phyloP scores from a whole-genome alignment of 441 rosid species.

The Pelargonium myrrhifolium region DNA sequence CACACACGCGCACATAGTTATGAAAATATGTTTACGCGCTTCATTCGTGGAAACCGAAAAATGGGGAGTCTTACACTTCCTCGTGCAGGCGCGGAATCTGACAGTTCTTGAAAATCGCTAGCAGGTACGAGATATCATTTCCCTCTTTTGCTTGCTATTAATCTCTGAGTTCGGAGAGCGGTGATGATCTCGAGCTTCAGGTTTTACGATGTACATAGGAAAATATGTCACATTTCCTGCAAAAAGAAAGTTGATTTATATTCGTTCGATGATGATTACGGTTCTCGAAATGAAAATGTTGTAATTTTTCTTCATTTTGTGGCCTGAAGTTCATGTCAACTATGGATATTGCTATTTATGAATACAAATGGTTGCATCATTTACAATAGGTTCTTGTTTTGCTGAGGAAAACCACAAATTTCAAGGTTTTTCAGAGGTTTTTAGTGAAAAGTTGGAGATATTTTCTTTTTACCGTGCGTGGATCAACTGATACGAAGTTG shows the following conservation, averaged over 20 bases:
- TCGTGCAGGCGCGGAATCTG: not conserved
- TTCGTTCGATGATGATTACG: not conserved
- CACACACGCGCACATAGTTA: not conserved
- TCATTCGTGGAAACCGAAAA: not conserved
- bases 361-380: not conserved
- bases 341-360: not conserved
- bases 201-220: conserved; percentile 18
- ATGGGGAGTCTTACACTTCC: not conserved
- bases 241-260: not conserved
- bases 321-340: not conserved
- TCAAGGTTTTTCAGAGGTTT: too few species aligned
- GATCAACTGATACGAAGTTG: too few species aligned
- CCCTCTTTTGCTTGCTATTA: conserved; percentile 4
- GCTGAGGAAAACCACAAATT: too few species aligned
- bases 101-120: not conserved
- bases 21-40: not conserved
- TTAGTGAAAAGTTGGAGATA: too few species aligned
- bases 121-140: not conserved
- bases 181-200: not conserved
- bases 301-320: conserved; percentile 1
- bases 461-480: too few species aligned
- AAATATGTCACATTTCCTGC: conserved; percentile 1
- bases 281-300: not conserved
- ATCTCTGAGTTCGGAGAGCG: not conserved
- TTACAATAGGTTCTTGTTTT: too few species aligned